Evolutionary conservation across 345 rosid genomes (phyloP), one percentile per base, ranked within the genome.

Genomic region (Angophora floribunda): DNA sequence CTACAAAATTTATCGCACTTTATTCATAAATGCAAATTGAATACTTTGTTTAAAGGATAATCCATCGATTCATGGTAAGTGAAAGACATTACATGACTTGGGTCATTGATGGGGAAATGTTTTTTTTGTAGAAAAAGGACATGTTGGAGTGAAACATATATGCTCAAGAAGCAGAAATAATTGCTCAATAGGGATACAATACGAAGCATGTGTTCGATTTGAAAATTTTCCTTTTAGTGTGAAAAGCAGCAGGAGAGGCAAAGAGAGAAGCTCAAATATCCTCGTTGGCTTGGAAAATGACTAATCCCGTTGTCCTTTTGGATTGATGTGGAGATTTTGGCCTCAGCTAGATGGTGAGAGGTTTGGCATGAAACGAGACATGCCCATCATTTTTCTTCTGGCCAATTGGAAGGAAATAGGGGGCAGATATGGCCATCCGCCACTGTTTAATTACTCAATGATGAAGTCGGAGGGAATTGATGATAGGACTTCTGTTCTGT

Each of bases 281-380:
- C 63, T 85, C 55, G 85, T 89, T 89, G 93, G 90, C 53, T 59
- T 63, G 52, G 93, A 92, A 52, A 92, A 87, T 89, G 94, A 94
- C 91, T 84, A 41, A 88, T 86, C 89, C 89, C 67, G 89, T 89
- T 89, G 93, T 93, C 93, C 87, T 63, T 90, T 89, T 86, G 67
- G 87, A 85, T 89, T 87, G 87, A 90, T 88, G 91, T 63, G 87
- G 57, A 87, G 57, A 89, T 87, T 89, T 90, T 91, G 91, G 90
- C 89, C 75, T 88, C 88, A 63, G 55, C 80, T 79, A 85, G 63
- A 85, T 85, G 87, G 45, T 53, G 59, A 51, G 36, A 52, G 61
- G 44, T 26, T 49, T 85, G 61, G 47, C 1, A 87, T 32, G 22
- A 63, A 87, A 87, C 84, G 65, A 57, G 65, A 30, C 63, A 21